A percentile compares a stretch with the other conserved stretches of the same genome.
Evolutionary conservation across 495 filamentous ascomycete genomes (phyloP).

Genomic region (Penicillium diatomitis): DNA sequence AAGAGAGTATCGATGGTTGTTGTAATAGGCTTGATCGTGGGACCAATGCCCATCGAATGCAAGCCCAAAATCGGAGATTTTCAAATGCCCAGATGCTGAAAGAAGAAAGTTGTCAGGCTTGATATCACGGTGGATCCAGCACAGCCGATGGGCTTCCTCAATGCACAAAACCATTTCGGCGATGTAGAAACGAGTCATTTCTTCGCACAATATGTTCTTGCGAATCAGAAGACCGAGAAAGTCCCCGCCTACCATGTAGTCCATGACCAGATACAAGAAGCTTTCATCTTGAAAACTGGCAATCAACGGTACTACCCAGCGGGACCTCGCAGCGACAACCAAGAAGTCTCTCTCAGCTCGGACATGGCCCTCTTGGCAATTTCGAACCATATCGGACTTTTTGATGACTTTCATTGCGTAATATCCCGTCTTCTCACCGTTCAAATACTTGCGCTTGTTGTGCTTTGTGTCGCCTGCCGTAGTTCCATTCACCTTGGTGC

Average conservation of each 20-base stretch:
- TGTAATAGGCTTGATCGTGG: conserved; percentile 78
- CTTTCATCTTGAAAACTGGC: conserved; percentile 79
- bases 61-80: conserved; percentile 91
- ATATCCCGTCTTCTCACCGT: conserved; percentile 44
- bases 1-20: conserved; percentile 68
- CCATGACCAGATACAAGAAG: conserved; percentile 89
- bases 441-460: conserved; percentile 20
- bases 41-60: conserved; percentile 94
- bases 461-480: conserved; percentile 18
- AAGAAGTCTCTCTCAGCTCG: conserved; percentile 88
- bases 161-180: conserved; percentile 94
- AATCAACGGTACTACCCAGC: conserved; percentile 82
- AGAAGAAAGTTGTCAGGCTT: conserved; percentile 97
- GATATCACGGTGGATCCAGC: conserved; percentile 89
- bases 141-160: conserved; percentile 79
- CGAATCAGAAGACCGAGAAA: conserved; percentile 80
- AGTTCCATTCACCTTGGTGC: conserved; percentile 13
- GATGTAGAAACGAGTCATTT: conserved; percentile 72
- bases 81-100: conserved; percentile 76
- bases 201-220: conserved; percentile 68
- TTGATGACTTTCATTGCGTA: conserved; percentile 96
- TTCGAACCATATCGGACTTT: conserved; percentile 82
- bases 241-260: conserved; percentile 94
- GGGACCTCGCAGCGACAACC: conserved; percentile 69
- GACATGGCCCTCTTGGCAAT: conserved; percentile 85